Evolutionary conservation across 306 rosid genomes (phyloP).

Genomic region (Cicer pinnatifidum): DNA sequence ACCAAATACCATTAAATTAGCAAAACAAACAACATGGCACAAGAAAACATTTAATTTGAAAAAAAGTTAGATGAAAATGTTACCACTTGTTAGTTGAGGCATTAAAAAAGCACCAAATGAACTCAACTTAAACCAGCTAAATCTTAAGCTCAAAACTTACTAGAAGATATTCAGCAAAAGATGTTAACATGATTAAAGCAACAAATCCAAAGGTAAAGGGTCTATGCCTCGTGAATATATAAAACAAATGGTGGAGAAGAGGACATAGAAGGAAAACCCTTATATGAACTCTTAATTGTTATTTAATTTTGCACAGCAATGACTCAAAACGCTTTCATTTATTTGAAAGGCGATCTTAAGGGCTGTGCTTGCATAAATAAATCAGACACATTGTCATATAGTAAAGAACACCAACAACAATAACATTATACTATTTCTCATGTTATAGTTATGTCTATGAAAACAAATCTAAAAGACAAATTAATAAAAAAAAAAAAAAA

Average conservation of each 20-base stretch:
- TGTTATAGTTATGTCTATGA: background rate
- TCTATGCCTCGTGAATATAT: slow-evolving; percentile 47
- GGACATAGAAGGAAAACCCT: slow-evolving; percentile 76
- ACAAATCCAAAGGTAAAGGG: slow-evolving; percentile 42
- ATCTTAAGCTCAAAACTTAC: slow-evolving; percentile 39
- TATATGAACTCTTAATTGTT: slow-evolving; percentile 46
- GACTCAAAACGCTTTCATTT: slow-evolving; percentile 90
- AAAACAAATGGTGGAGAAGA: slow-evolving; percentile 50
- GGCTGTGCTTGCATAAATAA: slow-evolving; percentile 67
- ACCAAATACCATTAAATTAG: too few relatives aligned
- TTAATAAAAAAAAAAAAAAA: too few relatives aligned
- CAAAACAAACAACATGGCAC: too few relatives aligned
- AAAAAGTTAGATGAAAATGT: slow-evolving; percentile 41
- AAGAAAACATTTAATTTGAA: background rate
- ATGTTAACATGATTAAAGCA: slow-evolving; percentile 18
- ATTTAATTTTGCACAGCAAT: slow-evolving; percentile 68
- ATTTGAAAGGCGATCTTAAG: slow-evolving; percentile 92
- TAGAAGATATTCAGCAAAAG: slow-evolving; percentile 37
- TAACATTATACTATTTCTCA: too few relatives aligned
- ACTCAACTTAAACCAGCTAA: slow-evolving; percentile 46
- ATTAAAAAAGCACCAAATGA: slow-evolving; percentile 46
- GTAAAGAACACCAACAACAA: too few relatives aligned
- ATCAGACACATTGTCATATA: too few relatives aligned
- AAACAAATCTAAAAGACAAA: background rate
- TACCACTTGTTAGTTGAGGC: slow-evolving; percentile 56